phyloP scores from a whole-genome alignment of 768 basidiomycete species.

The Xerocomus brunneocitrinus region DNA sequence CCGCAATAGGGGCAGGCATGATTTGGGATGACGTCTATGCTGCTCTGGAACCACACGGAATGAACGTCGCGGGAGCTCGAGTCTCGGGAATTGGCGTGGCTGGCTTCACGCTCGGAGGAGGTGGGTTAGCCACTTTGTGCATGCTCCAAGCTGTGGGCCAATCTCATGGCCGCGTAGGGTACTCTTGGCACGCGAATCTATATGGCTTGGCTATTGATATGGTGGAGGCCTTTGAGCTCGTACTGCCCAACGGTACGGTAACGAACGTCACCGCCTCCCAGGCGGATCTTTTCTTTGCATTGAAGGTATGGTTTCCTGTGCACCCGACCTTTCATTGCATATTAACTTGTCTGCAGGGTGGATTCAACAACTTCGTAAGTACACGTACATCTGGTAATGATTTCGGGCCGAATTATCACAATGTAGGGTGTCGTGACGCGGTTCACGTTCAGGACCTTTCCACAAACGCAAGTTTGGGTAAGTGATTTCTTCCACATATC shows the following conservation, averaged over 20 bases:
- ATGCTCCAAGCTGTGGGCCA: background rate
- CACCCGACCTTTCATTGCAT: background rate
- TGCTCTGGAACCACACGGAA: conserved; percentile 43
- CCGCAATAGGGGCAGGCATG: conserved; percentile 37
- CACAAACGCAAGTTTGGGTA: conserved; percentile 25
- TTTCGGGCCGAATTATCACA: conserved; percentile 33
- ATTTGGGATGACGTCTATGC: conserved; percentile 67
- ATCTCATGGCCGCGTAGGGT: conserved; percentile 37
- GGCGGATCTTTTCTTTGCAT: conserved; percentile 41
- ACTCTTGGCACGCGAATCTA: conserved; percentile 62
- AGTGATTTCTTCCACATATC: conserved; percentile 5
- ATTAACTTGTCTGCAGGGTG: conserved; percentile 40
- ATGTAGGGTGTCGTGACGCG: conserved; percentile 53
- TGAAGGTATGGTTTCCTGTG: conserved; percentile 34
- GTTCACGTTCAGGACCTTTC: conserved; percentile 48
- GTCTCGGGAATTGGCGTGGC: conserved; percentile 57
- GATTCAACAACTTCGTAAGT: conserved; percentile 57
- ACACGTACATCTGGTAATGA: background rate
- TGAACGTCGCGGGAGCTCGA: conserved; percentile 57
- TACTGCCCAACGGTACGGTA: conserved; percentile 51
- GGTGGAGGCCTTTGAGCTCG: conserved; percentile 53
- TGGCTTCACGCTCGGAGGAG: conserved; percentile 58
- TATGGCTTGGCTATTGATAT: conserved; percentile 55
- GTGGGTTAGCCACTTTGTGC: conserved; percentile 20
- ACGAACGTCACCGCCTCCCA: conserved; percentile 31